Evolutionary conservation across 2,329 filamentous ascomycete species (phyloP), one percentile per base, ranked within the genome.

Genomic region (Aspergillus japonicus): DNA sequence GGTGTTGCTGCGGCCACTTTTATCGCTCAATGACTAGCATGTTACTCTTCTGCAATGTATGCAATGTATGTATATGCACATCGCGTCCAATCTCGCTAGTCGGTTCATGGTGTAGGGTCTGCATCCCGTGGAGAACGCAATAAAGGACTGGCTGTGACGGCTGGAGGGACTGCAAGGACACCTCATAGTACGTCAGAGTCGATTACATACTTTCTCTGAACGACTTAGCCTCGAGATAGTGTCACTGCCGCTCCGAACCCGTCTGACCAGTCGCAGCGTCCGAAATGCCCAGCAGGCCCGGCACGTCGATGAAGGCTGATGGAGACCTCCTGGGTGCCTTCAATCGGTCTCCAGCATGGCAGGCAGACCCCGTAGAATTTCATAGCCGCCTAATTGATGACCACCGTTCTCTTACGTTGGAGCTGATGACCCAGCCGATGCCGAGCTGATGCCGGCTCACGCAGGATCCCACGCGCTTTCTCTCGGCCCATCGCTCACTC

Each of bases 131-230:
- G 54, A 50, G 54, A 59, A 59, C 52, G 53, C 39, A 54, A 31
- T 50, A 58, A 50, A 59, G 48, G 55, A 39, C 64, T 61, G 50
- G 56, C 56, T 60, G 39, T 44, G 39, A 44, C 39, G 39, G 39
- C 39, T 16, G n/a, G 39, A 44, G 12, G 55, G 56, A 56, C 55
- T 64, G 53, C 60, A 62, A 62, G 59, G 59, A 61, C 59, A 62
- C 57, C 64, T 65, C 61, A 62, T 59, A 58, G 60, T 66, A 65
- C 65, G 63, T 66, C 65, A 66, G 59, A 61, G 52, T 58, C 55
- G 61, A 62, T 58, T 59, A 53, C 61, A 59, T 62, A 56, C 61
- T 52, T 58, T 65, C 62, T 61, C 56, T 59, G 50, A 52, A 56
- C 31, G 49, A 61, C 56, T 56, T 61, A 60, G 59, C 58, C 59